Base-by-base conservation (phyloP, 768 basidiomycete genomes). In the Pseudohyphozyma bogoriensis region DNA sequence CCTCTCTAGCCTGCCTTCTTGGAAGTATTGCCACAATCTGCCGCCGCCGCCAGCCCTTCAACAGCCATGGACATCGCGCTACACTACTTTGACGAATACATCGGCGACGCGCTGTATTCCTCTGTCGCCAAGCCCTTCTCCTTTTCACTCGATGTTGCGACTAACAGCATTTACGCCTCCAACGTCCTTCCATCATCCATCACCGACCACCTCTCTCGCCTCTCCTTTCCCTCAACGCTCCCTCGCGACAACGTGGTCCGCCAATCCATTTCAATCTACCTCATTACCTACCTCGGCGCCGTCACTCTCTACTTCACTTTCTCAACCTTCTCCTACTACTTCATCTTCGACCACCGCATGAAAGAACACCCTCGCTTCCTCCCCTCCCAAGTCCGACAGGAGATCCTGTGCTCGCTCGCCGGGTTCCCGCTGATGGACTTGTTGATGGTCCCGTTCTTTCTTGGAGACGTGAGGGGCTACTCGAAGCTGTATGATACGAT, bases 401-500 rank as follows among this genome's bases (percentile, higher is more conserved):
- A 99, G 76, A 97, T 99, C 62, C 75, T 78, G 62, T 74, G 72
- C 60, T 87, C 85, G 61, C 59, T 95, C 52, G 77, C 79, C 46
- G 83, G 88, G 0, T 92, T 93, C 71, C 92, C 91, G 0, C 74
- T 72, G 4, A 92, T 99, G 80, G 85, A 79, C 29, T 64, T 86
- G 29, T 74, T 96, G 53, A 97, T 90, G 0, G 77, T 96, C 16
- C 95, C 95, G 0, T 95, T 87, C 86, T 97, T 99, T 78, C 77
- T 87, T 69, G 87, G 79, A 13, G 95, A 99, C 73, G 88, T 92
- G 20, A 79, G 85, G 74, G 95, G 95, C 0, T 81, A 86, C 67
- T 84, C 85, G 3, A 79, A 74, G 71, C 68, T 96, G 45, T 99
- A 96, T 71, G 81, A 87, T 62, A 78, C 83, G 50, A 72, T 89